These are phyloP conservation scores for Kwoniella mangroviensis DNA, from an alignment of 768 basidiomycete species.

Conservation along the genomic window DNA sequence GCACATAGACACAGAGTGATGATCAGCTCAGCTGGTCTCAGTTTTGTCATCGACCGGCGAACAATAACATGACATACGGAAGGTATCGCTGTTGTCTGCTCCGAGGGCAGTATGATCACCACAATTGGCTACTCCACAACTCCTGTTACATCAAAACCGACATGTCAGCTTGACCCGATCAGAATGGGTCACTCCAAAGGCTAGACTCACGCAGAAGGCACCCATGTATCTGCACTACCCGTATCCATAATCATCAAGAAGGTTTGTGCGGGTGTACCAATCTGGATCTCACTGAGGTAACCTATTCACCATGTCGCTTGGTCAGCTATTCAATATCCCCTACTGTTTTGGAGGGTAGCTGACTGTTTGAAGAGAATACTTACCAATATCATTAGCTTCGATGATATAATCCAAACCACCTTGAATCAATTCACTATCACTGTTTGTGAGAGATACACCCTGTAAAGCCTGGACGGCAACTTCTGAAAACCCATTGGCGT, in stretches of 20 bases:
- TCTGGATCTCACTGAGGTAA: conserved; percentile 62
- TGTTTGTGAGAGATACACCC: conserved; percentile 17
- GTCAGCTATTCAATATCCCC: neutral
- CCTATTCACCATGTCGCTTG: conserved; percentile 13
- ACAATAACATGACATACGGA: conserved; percentile 59
- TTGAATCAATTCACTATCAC: conserved; percentile 15
- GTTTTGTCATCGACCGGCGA: neutral
- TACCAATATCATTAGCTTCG: conserved; percentile 62
- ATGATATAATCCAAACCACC: conserved; percentile 60
- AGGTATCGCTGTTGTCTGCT: conserved; percentile 66
- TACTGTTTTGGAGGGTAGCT: neutral
- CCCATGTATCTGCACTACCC: conserved; percentile 73
- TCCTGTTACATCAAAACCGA: neutral
- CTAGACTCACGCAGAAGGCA: conserved; percentile 46
- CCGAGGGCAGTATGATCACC: conserved; percentile 74
- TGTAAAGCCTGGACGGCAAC: conserved; percentile 17
- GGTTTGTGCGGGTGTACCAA: conserved; percentile 69
- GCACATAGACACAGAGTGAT: conserved; percentile 49
- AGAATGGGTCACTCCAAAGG: neutral
- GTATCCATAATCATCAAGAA: conserved; percentile 72
- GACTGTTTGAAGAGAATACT: conserved; percentile 40
- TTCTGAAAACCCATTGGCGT: conserved; percentile 35
- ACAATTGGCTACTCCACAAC: conserved; percentile 23
- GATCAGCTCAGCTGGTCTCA: conserved; percentile 54
- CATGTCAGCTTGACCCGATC: neutral